Evolutionary conservation across 441 rosid genomes (phyloP), one percentile per base, ranked within the genome.

Genomic region (Metrosideros polymorpha): DNA sequence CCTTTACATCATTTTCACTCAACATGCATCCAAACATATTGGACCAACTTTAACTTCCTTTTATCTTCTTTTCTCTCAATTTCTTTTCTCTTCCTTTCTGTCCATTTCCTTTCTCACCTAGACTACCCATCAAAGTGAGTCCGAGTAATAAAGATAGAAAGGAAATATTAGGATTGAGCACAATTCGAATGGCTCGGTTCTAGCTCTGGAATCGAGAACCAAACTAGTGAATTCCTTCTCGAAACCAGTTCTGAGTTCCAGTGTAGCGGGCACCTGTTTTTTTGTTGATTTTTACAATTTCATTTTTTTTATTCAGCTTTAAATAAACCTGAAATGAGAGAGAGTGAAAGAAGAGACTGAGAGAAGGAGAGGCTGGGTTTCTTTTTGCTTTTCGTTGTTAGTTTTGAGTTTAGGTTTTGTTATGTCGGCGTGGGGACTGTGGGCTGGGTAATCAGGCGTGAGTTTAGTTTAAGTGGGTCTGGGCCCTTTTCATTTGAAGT

Each of bases 181-280:
- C 7, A 39, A 29, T 32, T 14, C 10, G 4, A 59, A 22, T 57
- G 71, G 19, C 9, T 3, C 0, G 29, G 10, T 59, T 59, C 35
- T 15, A 3, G 15, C 22, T 59, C 29, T 59, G 71, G 39, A 59
- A 59, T 59, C 8, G 71, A 1, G 5, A 59, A 29, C 32, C 1
- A 1, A 56, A 56, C 15, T 1, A 1, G 17, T 5, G 61, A 30
- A 17, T 56, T 56, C 4, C 7, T 15, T 27, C 14, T 56, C 0
- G 0, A 2, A 27, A 10, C 7, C 7, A 7, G 30, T 27, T 27
- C n/a, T n/a, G n/a, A n/a, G n/a, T n/a, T n/a, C n/a, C n/a, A n/a
- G n/a, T n/a, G n/a, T n/a, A n/a, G n/a, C n/a, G 2, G 1, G 10
- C 71, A 27, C 29, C 56, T 2, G 4, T 4, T 55, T 55, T 55